A percentile compares a stretch with the other conserved stretches of the same genome.
Conservation (phyloP, 768 basidiomycete genomes). For the Boletus subparvulus region DNA sequence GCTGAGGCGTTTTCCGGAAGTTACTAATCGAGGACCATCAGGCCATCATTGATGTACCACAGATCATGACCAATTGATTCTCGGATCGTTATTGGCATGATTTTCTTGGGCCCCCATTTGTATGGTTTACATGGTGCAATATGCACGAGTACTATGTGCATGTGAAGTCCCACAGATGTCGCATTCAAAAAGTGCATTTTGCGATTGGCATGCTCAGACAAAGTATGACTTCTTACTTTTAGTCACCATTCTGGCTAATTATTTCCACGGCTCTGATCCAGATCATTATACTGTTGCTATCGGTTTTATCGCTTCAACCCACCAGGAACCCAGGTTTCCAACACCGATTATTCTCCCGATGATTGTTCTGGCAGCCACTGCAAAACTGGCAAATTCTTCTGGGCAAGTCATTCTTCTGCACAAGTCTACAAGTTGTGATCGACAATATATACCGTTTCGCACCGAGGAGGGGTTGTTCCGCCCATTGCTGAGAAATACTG, state of each 20-base stretch:
- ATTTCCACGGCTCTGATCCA: conserved; percentile 29
- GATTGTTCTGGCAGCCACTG: conserved; percentile 30
- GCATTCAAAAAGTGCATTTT: conserved; percentile 6
- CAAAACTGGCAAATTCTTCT: conserved; percentile 30
- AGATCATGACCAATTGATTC: too few relatives aligned
- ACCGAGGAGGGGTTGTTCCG: conserved; percentile 41
- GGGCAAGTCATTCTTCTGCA: conserved; percentile 24
- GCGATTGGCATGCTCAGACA: conserved; percentile 10
- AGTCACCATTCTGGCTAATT: neutral
- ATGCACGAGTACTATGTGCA: neutral
- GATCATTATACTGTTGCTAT: conserved; percentile 30
- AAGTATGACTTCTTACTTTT: conserved; percentile 6
- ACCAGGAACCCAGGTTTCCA: conserved; percentile 42
- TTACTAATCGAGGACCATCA: too few relatives aligned
- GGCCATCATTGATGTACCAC: too few relatives aligned
- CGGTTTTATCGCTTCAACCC: conserved; percentile 32
- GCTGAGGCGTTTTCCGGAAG: too few relatives aligned
- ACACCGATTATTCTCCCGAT: conserved; percentile 35
- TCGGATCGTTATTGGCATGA: too few relatives aligned
- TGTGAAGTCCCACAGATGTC: neutral
- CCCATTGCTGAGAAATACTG: conserved; percentile 24
- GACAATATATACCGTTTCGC: conserved; percentile 21
- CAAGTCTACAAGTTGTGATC: neutral
- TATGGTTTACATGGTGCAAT: conserved; percentile 21
- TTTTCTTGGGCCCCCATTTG: conserved; percentile 31